A percentile compares a stretch with the other conserved stretches of the same genome.
Conservation (phyloP, 176 grass and related monocot genomes). For the Chloris gayana region DNA sequence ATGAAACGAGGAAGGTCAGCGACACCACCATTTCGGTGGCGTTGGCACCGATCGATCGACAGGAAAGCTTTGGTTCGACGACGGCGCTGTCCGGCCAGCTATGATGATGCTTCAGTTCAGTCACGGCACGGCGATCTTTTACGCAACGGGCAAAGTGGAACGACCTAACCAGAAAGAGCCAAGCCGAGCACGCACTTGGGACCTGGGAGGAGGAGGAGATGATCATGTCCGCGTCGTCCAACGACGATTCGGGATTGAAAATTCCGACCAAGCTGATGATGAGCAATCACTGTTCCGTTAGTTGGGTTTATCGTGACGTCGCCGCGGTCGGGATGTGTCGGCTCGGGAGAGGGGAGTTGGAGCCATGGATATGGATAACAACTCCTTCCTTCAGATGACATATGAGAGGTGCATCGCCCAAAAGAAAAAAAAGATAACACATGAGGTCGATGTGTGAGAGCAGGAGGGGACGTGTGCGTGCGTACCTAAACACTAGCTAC, state of each 20-base stretch:
- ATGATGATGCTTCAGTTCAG: conserved; percentile 12
- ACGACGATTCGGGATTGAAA: conserved; percentile 37
- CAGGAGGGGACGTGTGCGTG: too few species aligned
- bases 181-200: not conserved
- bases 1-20: not conserved
- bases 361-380: conserved; percentile 38
- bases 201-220: too few species aligned
- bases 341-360: conserved; percentile 27
- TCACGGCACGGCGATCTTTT: not conserved
- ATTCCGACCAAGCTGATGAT: conserved; percentile 22
- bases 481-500: not conserved
- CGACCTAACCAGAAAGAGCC: conserved; percentile 9
- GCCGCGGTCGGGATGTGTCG: conserved; percentile 36
- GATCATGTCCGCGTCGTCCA: conserved; percentile 32
- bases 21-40: not conserved
- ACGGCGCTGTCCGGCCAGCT: not conserved
- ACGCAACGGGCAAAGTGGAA: not conserved
- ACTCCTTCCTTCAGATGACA: not conserved
- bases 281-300: conserved; percentile 13
- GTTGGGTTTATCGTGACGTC: conserved; percentile 26
- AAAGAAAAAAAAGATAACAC: too few species aligned
- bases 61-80: not conserved
- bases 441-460: too few species aligned
- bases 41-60: not conserved
- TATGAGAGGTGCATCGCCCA: too few species aligned